Base-by-base conservation (phyloP, 352 stramenopile species). In the Phytophthora niederhauseri region DNA sequence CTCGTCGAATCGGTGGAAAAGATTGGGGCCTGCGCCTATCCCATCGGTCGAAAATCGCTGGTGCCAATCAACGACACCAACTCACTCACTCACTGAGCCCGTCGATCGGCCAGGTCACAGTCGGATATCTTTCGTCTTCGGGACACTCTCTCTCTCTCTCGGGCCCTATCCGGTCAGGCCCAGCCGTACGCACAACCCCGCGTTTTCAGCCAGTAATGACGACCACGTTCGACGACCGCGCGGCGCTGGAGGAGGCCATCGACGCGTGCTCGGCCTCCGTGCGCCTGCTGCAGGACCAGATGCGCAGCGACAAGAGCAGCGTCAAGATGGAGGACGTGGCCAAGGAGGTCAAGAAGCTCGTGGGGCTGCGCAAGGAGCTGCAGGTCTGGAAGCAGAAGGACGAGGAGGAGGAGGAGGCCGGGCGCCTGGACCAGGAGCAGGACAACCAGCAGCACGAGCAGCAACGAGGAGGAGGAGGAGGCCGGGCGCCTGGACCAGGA, bases 281-380 rank as follows among this genome's bases (percentile, higher is more conserved):
- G 65, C 84, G 85, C 15, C 46, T 77, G 20, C 62, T 92, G 53
- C 82, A 92, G 75, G 81, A 91, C 28, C 81, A 79, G 53, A 82
- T 89, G 62, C 73, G 61, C 53, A 80, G 75, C 50, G 62, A 73
- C 24, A 70, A 71, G 20, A 73, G 72, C 36, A 38, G 43, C n/a
- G 62, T 85, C 41, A 76, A 67, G 28, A 72, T 89, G 54, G 80
- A 87, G 11, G 62, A 82, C 41, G 69, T 94, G 12, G 72, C 76
- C 9, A 68, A 76, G 64, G 78, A 92, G 67, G 68, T 94, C n/a
- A 79, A 81, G 64, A 61, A 64, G 57, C 77, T 94, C 60, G 73
- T 92, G 62, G 71, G 49, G 30, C 64, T 94, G 73, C 80, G 82
- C 68, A 94, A 92, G 72, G 77, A 92, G 70, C 75, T 92, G 58